phyloP scores from a whole-genome alignment of 129 eudicot genomes.

The Logfia minima region DNA sequence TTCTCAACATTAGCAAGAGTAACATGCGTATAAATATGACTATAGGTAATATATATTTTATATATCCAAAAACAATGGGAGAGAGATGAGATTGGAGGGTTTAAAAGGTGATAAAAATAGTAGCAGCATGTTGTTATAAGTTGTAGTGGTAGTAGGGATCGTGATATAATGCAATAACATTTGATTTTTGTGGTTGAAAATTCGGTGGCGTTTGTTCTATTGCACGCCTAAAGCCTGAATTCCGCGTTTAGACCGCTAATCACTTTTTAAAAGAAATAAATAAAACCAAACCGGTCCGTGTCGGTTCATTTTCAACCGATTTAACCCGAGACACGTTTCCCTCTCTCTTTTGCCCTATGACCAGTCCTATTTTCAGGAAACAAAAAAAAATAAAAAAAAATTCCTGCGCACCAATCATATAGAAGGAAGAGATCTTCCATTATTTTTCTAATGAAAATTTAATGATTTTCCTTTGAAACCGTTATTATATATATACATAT shows the following conservation, averaged over 20 bases:
- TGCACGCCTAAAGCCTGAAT: slow-evolving; percentile 36
- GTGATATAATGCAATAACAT: slow-evolving; percentile 29
- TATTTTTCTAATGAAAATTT: not conserved
- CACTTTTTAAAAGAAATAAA: not conserved
- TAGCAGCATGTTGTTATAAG: slow-evolving; percentile 17
- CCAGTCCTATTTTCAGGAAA: slow-evolving; percentile 9
- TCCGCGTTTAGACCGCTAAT: slow-evolving; percentile 45
- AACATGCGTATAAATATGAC: no score
- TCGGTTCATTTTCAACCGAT: slow-evolving; percentile 35
- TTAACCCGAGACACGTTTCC: slow-evolving; percentile 30
- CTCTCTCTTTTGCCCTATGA: not conserved
- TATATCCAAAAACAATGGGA: not conserved
- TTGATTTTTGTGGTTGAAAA: slow-evolving; percentile 36
- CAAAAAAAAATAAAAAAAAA: not conserved
- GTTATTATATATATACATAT: not conserved
- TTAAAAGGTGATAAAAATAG: not conserved
- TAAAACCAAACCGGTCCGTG: slow-evolving; percentile 25
- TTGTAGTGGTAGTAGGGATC: slow-evolving; percentile 39
- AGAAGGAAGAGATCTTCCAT: slow-evolving; percentile 24
- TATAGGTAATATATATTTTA: no score
- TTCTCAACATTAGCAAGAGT: not conserved
- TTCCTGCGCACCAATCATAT: slow-evolving; percentile 26
- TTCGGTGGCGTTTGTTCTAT: slow-evolving; percentile 19
- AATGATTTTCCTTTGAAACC: not conserved
- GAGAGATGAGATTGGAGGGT: not conserved